Evolutionary conservation across 805 yeast species (phyloP), one percentile per base, ranked within the genome.

Genomic region (Grigorovia humatica): DNA sequence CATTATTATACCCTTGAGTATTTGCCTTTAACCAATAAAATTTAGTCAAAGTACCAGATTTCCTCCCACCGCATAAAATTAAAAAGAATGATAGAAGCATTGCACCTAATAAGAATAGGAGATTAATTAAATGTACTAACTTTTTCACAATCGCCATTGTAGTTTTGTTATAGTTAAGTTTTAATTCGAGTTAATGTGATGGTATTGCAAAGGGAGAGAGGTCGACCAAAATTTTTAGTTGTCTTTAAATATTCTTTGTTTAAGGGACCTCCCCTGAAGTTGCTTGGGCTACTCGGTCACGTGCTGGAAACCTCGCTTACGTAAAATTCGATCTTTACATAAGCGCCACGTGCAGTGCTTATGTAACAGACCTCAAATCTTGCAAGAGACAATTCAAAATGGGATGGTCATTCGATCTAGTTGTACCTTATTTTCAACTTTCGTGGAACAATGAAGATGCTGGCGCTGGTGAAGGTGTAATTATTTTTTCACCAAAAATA

Each of bases 11-110:
- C 43, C 65, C 69, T 4, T 77, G 63, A 48, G 96, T 88, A 60
- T 82, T 83, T 29, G 88, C 95, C 62, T 80, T 74, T 44, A 90
- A 63, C 90, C 93, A 88, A 71, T 84, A 89, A 68, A 88, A 85
- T 53, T 74, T 69, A 61, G 78, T 76, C 60, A 88, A 65, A 5
- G 84, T 78, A 44, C 79, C 74, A 43, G 69, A 61, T 15, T 75
- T 67, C 18, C 79, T 72, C 13, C 74, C 74, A 49, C 96, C 96
- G 23, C 83, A 79, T 43, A 88, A 74, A 23, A 87, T 70, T 51
- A 81, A 73, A 61, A 89, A 80, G 56, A 88, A 74, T 52, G 82
- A 70, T 42, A 80, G 68, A 50, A 82, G 63, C 30, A 74, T 67
- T 9, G 85, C 76, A 54, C 78, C 79, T 65, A 63, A 65, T 61